phyloP scores from a whole-genome alignment of 305 asterid genomes.

The Plantago coronopus region DNA sequence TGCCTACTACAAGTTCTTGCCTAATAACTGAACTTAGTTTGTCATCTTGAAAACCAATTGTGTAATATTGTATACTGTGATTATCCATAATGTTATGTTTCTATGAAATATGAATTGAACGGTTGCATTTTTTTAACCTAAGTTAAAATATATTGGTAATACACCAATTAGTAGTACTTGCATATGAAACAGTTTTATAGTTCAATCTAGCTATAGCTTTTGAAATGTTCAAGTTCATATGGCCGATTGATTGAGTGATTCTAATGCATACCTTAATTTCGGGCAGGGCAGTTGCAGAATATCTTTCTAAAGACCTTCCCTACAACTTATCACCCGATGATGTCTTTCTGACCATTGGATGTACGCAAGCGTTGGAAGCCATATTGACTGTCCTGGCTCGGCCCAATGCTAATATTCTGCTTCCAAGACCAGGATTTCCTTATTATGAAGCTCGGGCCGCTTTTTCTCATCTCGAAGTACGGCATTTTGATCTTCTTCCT shows the following conservation, averaged over 20 bases:
- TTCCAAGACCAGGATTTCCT: slow-evolving; percentile 70
- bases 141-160: too few relatives aligned
- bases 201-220: too few relatives aligned
- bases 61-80: not conserved
- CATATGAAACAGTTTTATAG: too few relatives aligned
- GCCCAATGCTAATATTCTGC: slow-evolving; percentile 56
- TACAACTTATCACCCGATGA: slow-evolving; percentile 57
- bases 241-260: too few relatives aligned
- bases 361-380: slow-evolving; percentile 66
- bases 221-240: not conserved
- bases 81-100: too few relatives aligned
- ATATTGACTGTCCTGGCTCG: slow-evolving; percentile 50
- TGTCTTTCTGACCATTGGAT: slow-evolving; percentile 64
- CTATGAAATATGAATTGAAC: too few relatives aligned
- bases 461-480: slow-evolving; percentile 42
- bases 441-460: slow-evolving; percentile 53
- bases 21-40: too few relatives aligned
- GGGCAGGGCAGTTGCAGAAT: slow-evolving; percentile 53
- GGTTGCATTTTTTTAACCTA: too few relatives aligned
- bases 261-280: not conserved
- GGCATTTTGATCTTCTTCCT: slow-evolving; percentile 62
- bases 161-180: too few relatives aligned
- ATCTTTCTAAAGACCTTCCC: slow-evolving; percentile 65
- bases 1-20: too few relatives aligned
- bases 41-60: not conserved